Evolutionary conservation across 176 grass and related monocot genomes (phyloP), one percentile per base, ranked within the genome.

Genomic region (Echinochloa phyllopogon): DNA sequence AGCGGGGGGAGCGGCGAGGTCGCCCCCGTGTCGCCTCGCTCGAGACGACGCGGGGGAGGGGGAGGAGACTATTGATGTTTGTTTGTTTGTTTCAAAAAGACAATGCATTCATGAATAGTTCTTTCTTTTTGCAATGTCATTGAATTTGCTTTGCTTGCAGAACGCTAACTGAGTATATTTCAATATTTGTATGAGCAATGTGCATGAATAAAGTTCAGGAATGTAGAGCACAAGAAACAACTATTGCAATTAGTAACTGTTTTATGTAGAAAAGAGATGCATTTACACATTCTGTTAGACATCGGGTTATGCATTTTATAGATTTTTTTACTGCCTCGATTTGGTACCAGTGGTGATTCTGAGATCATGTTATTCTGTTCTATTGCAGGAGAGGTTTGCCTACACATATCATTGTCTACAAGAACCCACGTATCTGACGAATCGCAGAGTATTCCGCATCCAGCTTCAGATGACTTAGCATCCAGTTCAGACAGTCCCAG

Each of bases 401-500:
- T 99, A 37, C 78, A 39, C 3, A 84, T 96, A 73, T 92, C 83
- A 13, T 72, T 99, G 62, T 92, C 91, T 57, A 87, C 87, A 63
- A 92, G 89, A 79, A 38, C 65, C 55, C 88, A 86, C 12, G 36
- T 84, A 25, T 74, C 83, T 16, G 85, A 76, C 6, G 68, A 90
- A 62, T 27, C 44, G 7, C 89, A 79, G 5, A 57, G 63, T 38
- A n/a, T 43, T 43, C 52, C 50, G 25, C 91, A 68, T 44, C 84
- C 81, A 13, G 27, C 63, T 84, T 94, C 83, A 47, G 93, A 99
- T 49, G 91, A 95, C 60, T 2, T 79, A 6, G 80, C 83, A 17
- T 99, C 96, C 78, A 94, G 84, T 76, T 99, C 96, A 39, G 96
- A 94, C 81, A 90, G 87, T 42, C 90, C 93, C 71, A 72, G 21